Base-by-base conservation (phyloP, 306 rosid species). In the Clitoria ternatea region DNA sequence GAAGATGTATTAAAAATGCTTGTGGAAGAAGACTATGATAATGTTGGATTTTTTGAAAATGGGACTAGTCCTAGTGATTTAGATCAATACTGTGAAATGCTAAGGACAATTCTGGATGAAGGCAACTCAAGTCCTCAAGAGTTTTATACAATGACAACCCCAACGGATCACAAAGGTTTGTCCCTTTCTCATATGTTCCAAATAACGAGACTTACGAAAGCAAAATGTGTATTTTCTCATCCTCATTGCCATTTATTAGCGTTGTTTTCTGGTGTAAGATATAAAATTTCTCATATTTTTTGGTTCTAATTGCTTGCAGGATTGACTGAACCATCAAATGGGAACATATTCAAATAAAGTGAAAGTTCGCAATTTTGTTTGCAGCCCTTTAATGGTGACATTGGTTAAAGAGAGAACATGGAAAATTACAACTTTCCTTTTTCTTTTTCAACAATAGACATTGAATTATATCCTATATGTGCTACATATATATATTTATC, bases 21-120 rank as follows among this genome's bases (percentile, higher is more conserved):
- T 20, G 79, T 74, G 61, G 86, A 73, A 44, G 78, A 82, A 44
- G 78, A 82, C 39, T 69, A 8, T 2, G 78, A 61, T 6, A 56
- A 35, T 9, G 48, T 14, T 29, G 42, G 74, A 7, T 30, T 18
- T 49, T 40, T 23, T 69, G 45, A 29, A 14, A 19, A 45, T 23
- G 72, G 45, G 57, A 8, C 56, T n/a, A 24, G 53, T 70, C 39
- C 67, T 3, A 50, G 17, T 20, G 66, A 74, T 14, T 19, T 77
- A 55, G 42, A n/a, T 13, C 37, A 26, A 64, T 64, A 27, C 24
- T 8, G 40, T 64, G 40, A 66, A 18, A 66, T 66, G 71, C 29
- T 47, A 19, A 30, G 33, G 37, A 27, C 18, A 15, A 0, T 66
- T 66, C 18, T 66, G 5, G 57, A 44, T 9, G 71, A 43, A 4